A percentile compares a stretch with the other conserved stretches of the same genome.
These are phyloP conservation scores for Hyaloscypha bicolor DNA, from an alignment of 495 filamentous ascomycete genomes.

Conservation along the genomic window DNA sequence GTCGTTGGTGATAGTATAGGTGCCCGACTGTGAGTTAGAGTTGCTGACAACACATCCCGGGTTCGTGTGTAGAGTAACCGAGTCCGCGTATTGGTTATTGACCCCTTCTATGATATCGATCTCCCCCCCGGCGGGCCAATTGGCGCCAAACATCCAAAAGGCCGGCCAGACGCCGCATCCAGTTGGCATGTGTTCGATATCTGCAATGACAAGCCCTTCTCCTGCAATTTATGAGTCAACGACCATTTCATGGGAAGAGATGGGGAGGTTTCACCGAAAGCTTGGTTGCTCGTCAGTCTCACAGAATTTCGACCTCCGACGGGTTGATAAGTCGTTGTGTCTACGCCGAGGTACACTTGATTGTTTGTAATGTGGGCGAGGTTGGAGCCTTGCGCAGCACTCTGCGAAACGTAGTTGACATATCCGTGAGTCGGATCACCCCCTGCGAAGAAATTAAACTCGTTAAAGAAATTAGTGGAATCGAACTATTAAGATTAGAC, in stretches of 20 bases:
- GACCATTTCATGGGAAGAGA: conserved; percentile 63
- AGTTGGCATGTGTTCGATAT: conserved; percentile 72
- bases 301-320: conserved; percentile 60
- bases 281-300: conserved; percentile 62
- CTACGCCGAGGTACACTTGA: conserved; percentile 48
- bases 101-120: conserved; percentile 86
- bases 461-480: conserved; percentile 34
- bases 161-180: conserved; percentile 63
- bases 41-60: conserved; percentile 60
- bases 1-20: conserved; percentile 47
- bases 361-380: conserved; percentile 51
- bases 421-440: conserved; percentile 60
- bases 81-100: conserved; percentile 60
- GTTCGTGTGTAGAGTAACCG: conserved; percentile 69
- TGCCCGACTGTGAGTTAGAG: conserved; percentile 45
- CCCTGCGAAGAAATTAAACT: conserved; percentile 35
- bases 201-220: conserved; percentile 69
- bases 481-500: conserved; percentile 21
- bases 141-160: conserved; percentile 72
- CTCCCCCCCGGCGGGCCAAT: conserved; percentile 73
- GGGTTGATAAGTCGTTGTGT: conserved; percentile 39
- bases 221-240: conserved; percentile 63
- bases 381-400: conserved; percentile 56
- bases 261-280: conserved; percentile 59
- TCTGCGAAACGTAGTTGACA: conserved; percentile 57